Percentiles rank a stretch among this genome's conserved stretches.
Conservation (phyloP, 306 rosid genomes). For the Fagus sylvatica region DNA sequence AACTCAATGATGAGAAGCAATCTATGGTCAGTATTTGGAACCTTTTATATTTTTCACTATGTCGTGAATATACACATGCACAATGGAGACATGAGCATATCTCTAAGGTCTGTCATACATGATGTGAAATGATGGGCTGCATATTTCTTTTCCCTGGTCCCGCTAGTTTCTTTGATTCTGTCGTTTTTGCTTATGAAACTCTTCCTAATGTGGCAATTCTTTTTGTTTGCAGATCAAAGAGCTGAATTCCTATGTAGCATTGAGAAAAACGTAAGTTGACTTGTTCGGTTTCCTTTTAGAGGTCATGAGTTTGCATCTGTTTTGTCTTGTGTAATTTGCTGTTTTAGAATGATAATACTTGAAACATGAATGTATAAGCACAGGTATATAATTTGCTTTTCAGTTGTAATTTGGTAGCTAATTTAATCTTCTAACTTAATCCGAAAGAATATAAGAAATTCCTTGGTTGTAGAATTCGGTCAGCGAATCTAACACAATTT, state of each 20-base stretch:
- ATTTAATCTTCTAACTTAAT: background rate
- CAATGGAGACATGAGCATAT: background rate
- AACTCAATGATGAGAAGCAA: slow-evolving; percentile 96
- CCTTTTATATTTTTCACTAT: slow-evolving; percentile 15
- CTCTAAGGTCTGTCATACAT: slow-evolving; percentile 10
- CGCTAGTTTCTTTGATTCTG: slow-evolving; percentile 1
- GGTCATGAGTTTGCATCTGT: background rate
- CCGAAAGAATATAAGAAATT: slow-evolving; percentile 1
- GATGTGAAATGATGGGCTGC: slow-evolving; percentile 3
- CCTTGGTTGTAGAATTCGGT: slow-evolving; percentile 16
- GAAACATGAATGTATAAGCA: slow-evolving; percentile 6
- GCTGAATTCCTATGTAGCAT: slow-evolving; percentile 88
- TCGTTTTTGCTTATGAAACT: slow-evolving; percentile 2
- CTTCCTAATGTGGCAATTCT: background rate
- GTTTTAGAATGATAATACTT: slow-evolving; percentile 3
- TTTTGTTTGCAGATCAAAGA: slow-evolving; percentile 89
- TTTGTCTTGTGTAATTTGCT: background rate
- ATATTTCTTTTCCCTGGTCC: background rate
- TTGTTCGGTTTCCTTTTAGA: slow-evolving; percentile 16
- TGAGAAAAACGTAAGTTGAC: slow-evolving; percentile 91
- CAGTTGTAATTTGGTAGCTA: slow-evolving; percentile 4
- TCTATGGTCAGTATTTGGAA: slow-evolving; percentile 63
- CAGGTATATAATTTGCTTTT: background rate
- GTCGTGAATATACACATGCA: slow-evolving; percentile 22
- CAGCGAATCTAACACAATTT: slow-evolving; percentile 16